These are phyloP conservation scores for Salicornia ramosissima DNA, from an alignment of 148 eudicot species.

Conservation along the genomic window DNA sequence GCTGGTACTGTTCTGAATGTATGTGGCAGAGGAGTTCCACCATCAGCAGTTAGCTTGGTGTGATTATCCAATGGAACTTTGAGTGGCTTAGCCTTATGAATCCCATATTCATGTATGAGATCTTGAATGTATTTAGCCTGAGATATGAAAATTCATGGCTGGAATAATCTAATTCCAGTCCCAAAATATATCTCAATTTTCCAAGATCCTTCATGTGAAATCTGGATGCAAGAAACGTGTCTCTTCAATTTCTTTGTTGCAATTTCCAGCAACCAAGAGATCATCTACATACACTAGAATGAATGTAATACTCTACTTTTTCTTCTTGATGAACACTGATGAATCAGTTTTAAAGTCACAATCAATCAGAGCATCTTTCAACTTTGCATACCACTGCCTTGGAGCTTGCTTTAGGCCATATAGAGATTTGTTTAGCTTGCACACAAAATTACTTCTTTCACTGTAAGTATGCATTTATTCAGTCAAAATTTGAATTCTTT, in stretches of 20 bases:
- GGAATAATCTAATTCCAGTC: neutral
- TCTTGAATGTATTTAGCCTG: neutral
- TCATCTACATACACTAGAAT: neutral
- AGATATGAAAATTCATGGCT: neutral
- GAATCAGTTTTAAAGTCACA: neutral
- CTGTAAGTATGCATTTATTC: no score
- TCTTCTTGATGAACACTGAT: neutral
- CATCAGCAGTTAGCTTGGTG: neutral
- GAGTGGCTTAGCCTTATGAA: neutral
- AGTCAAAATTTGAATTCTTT: no score
- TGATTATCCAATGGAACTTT: neutral
- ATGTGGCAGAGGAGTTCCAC: neutral
- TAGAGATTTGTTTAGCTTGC: neutral
- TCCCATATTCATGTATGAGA: neutral
- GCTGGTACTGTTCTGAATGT: neutral
- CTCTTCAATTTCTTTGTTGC: neutral
- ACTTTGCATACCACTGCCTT: no score
- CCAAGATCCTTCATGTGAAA: conserved; percentile 4
- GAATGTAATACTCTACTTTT: neutral
- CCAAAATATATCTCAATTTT: neutral
- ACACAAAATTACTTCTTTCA: neutral
- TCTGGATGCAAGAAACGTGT: neutral
- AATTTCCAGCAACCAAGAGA: neutral
- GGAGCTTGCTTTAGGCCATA: neutral
- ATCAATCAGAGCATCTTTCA: neutral